Percentiles rank a stretch among this genome's conserved stretches.
phyloP scores from a whole-genome alignment of 2,329 filamentous ascomycete species.

The Pezicula rhizophila region DNA sequence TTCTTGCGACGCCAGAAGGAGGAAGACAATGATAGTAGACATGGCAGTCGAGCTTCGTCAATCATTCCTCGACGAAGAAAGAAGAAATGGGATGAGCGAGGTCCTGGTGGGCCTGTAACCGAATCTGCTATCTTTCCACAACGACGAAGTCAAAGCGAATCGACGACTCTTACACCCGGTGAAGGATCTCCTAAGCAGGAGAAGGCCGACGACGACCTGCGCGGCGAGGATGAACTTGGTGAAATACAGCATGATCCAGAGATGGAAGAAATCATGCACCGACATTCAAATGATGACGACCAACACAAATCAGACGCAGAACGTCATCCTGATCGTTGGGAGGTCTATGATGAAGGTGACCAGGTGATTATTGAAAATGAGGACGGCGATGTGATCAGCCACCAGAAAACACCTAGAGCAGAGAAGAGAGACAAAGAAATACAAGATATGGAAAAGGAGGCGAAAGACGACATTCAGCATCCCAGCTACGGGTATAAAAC shows the following conservation, averaged over 20 bases:
- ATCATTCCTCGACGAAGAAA: conserved; percentile 53
- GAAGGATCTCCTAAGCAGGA: conserved; percentile 20
- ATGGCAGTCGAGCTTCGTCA: conserved; percentile 54
- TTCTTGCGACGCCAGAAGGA: conserved; percentile 81
- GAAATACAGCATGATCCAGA: conserved; percentile 29
- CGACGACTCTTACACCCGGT: conserved; percentile 25
- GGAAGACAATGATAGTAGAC: conserved; percentile 53
- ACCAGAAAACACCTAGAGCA: conserved; percentile 40
- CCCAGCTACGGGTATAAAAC: conserved; percentile 23
- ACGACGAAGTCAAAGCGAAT: conserved; percentile 23
- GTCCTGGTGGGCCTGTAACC: conserved; percentile 79
- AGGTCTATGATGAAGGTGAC: conserved; percentile 76
- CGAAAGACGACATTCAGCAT: conserved; percentile 29
- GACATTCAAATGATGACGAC: conserved; percentile 26
- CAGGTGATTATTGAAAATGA: conserved; percentile 77
- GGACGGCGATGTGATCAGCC: conserved; percentile 77
- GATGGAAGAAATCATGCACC: conserved; percentile 27
- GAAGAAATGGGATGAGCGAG: conserved; percentile 66
- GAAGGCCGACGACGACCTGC: conserved; percentile 26
- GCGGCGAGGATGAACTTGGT: conserved; percentile 22
- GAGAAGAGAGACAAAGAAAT: conserved; percentile 33
- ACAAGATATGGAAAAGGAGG: conserved; percentile 33
- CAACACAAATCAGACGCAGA: conserved; percentile 24
- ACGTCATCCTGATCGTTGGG: conserved; percentile 35
- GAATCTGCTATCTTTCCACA: conserved; percentile 82